These are phyloP conservation scores for Aspergillus sp. DNA, from an alignment of 2,329 filamentous ascomycete species.

Conservation along the genomic window DNA sequence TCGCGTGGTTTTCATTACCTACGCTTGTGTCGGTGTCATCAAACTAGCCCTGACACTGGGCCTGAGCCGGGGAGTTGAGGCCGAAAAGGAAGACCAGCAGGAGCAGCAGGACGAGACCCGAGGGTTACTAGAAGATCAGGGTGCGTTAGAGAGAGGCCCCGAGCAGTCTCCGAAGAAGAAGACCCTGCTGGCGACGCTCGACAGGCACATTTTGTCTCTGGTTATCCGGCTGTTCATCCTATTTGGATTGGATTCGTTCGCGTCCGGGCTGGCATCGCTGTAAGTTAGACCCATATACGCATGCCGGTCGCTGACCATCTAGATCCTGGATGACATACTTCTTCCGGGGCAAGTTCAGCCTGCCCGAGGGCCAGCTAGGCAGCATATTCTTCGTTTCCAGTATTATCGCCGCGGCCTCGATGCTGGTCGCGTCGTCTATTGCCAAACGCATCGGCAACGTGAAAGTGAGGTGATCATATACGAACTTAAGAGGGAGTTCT, in stretches of 20 bases:
- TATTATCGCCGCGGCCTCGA: slow-evolving; percentile 34
- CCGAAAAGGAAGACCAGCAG: slow-evolving; percentile 15
- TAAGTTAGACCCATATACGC: slow-evolving; percentile 35
- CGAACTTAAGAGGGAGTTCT: no score
- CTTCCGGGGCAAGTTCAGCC: slow-evolving; percentile 46
- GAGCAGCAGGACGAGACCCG: slow-evolving; percentile 25
- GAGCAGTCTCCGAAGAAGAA: slow-evolving; percentile 18
- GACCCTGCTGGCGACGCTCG: slow-evolving; percentile 49
- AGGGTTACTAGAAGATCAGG: slow-evolving; percentile 18
- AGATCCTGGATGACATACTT: slow-evolving; percentile 47
- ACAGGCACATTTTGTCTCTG: slow-evolving; percentile 32
- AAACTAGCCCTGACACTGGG: slow-evolving; percentile 47
- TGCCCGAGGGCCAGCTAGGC: slow-evolving; percentile 45
- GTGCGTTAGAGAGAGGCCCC: no score
- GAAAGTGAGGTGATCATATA: no score
- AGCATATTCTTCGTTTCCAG: slow-evolving; percentile 44
- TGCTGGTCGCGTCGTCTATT: slow-evolving; percentile 50
- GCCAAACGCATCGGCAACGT: slow-evolving; percentile 53
- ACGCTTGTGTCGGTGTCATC: slow-evolving; percentile 47
- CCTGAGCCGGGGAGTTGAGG: slow-evolving; percentile 42
- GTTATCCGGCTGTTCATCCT: slow-evolving; percentile 51
- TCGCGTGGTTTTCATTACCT: slow-evolving; percentile 48
- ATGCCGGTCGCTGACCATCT: slow-evolving; percentile 19
- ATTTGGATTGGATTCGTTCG: slow-evolving; percentile 60
- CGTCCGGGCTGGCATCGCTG: slow-evolving; percentile 58